Evolutionary conservation across 768 basidiomycete species (phyloP).

Genomic region (Leccinellum albellum): DNA sequence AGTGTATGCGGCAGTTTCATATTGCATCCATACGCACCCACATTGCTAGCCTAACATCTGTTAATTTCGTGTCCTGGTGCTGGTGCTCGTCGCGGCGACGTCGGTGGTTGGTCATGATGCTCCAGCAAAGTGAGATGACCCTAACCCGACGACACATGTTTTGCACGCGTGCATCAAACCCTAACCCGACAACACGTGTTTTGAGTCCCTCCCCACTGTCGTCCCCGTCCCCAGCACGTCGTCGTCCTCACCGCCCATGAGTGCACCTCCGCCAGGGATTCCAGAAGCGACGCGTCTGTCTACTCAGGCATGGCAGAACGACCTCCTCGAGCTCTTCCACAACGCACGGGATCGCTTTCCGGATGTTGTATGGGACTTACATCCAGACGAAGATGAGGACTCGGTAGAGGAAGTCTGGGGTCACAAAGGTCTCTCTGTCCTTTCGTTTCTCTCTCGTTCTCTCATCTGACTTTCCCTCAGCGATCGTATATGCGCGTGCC

Average conservation of each 20-base stretch:
- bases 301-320: constrained; percentile 72
- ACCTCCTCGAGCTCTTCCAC: constrained; percentile 73
- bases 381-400: constrained; percentile 51
- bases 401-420: constrained; percentile 71
- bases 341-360: constrained; percentile 88
- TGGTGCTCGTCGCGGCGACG: background rate
- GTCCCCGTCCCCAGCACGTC: constrained; percentile 23
- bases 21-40: constrained; percentile 60
- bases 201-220: constrained; percentile 17
- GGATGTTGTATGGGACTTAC: constrained; percentile 94
- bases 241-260: constrained; percentile 24
- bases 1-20: background rate
- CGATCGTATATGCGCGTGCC: constrained; percentile 92
- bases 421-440: constrained; percentile 73
- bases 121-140: background rate
- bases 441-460: background rate
- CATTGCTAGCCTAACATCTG: constrained; percentile 64
- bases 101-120: background rate
- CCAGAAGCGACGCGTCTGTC: constrained; percentile 63
- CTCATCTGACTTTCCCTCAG: constrained; percentile 35
- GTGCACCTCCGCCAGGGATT: constrained; percentile 27
- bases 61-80: background rate
- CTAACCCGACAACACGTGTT: constrained; percentile 32
- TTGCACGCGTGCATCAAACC: constrained; percentile 10
- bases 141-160: background rate